Conservation (phyloP, 495 filamentous ascomycete genomes). For the Aspergillus nidulans region DNA sequence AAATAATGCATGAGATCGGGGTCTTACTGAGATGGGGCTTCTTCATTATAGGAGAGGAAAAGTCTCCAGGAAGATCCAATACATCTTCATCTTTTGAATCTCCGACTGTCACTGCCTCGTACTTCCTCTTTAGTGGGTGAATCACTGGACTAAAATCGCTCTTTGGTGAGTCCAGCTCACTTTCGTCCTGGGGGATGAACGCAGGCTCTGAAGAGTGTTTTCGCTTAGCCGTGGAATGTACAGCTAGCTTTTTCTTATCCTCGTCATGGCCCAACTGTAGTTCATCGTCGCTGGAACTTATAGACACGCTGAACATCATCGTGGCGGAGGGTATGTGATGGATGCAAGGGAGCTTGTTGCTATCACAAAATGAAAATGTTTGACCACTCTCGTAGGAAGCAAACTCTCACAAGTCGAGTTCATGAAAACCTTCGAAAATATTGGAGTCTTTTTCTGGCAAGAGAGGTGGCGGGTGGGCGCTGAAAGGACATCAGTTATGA, state of each 20-base stretch:
- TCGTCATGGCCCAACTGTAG: neutral
- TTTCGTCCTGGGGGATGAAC: neutral
- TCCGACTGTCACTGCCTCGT: neutral
- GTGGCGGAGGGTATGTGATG: neutral
- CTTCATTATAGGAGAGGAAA: neutral
- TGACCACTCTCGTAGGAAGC: neutral
- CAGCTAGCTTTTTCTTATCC: neutral
- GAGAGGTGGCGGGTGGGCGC: neutral
- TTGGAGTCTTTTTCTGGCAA: neutral
- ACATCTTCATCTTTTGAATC: neutral
- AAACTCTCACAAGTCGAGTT: neutral
- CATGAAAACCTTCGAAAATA: neutral
- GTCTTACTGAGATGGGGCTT: neutral
- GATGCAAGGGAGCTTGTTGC: too few relatives aligned
- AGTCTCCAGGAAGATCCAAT: neutral
- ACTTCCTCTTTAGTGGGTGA: constrained; percentile 3
- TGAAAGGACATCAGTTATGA: neutral
- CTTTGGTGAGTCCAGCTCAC: neutral
- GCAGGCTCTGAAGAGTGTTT: neutral
- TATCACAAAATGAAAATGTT: neutral
- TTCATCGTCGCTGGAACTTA: neutral
- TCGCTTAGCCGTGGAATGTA: neutral
- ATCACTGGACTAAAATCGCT: neutral
- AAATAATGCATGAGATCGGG: neutral
- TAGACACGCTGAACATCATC: neutral